Evolutionary conservation across 2,329 filamentous ascomycete species (phyloP), one percentile per base, ranked within the genome.

Genomic region (Aspergillus sp.): DNA sequence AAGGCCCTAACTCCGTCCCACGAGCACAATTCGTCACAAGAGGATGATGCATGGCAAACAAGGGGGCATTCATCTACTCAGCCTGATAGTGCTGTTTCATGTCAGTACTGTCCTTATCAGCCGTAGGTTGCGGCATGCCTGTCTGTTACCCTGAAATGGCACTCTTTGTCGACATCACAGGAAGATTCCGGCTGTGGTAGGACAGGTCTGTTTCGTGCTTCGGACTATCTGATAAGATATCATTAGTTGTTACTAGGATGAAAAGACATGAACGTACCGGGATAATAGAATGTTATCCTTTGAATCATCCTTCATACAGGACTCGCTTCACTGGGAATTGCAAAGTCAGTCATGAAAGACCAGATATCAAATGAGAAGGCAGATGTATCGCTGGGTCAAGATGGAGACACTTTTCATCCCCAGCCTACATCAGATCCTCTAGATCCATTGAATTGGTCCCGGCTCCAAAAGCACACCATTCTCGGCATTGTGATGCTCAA

Each of bases 361-460:
- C 15, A 39, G 5, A 4, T 9, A 19, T 9, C 7, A 3, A 35
- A 35, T 17, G 17, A 39, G 37, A 39, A 39, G 19, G 1, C 15
- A 10, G 33, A 35, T 3, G 3, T 35, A 35, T 35, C 35, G 5
- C 15, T 52, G 38, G 47, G 54, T 30, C 52, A 47, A 12, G 51
- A 64, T 55, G 66, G 66, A 25, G 48, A 64, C 37, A 62, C 54
- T 37, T 48, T 69, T n/a, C 65, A 68, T 53, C 73, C 72, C 7
- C 67, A 70, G 23, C 69, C 70, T 15, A 74, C 70, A 1, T 56
- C 63, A 19, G 76, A 79, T 53, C 57, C 66, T 1, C 61, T 79
- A 17, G 78, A 81, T 53, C 78, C 78, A n/a, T 62, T 81, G 44
- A 81, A 79, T 54, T 81, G 77, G 76, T 63, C 73, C 0, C 57